A percentile compares a stretch with the other conserved stretches of the same genome.
Evolutionary conservation across 495 filamentous ascomycete species (phyloP).

Genomic region (Eremomyces bilateralis): DNA sequence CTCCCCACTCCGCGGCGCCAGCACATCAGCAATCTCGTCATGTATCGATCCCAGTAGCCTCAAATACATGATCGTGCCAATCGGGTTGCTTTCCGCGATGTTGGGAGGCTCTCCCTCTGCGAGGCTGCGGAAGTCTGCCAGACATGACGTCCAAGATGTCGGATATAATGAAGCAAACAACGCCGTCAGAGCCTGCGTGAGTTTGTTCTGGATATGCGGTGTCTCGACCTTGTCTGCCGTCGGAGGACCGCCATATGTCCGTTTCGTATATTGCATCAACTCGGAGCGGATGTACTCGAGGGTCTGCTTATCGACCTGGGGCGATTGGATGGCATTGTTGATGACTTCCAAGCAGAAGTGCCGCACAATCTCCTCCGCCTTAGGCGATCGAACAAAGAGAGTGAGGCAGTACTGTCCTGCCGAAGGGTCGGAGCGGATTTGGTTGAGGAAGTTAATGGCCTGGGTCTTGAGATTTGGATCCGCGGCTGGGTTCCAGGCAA

Average conservation of each 20-base stretch:
- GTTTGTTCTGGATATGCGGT: conserved; percentile 76
- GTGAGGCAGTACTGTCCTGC: conserved; percentile 72
- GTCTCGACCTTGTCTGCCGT: conserved; percentile 37
- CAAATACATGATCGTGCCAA: conserved; percentile 69
- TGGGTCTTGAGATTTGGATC: conserved; percentile 56
- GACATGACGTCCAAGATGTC: conserved; percentile 63
- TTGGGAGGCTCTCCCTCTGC: conserved; percentile 26
- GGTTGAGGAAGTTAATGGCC: conserved; percentile 73
- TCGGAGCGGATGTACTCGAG: conserved; percentile 51
- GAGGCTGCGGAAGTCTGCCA: conserved; percentile 64
- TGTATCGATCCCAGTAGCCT: conserved; percentile 73
- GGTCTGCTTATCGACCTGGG: conserved; percentile 43
- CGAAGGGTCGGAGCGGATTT: conserved; percentile 51
- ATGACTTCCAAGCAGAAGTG: conserved; percentile 75
- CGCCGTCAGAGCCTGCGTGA: conserved; percentile 81
- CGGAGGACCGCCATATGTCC: conserved; percentile 29
- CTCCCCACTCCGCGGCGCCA: conserved; percentile 49
- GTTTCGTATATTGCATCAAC: conserved; percentile 53
- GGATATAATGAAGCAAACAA: conserved; percentile 74
- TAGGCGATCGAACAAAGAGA: conserved; percentile 69
- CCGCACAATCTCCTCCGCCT: conserved; percentile 59
- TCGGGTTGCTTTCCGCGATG: conserved; percentile 28
- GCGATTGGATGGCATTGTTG: conserved; percentile 66
- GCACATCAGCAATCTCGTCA: conserved; percentile 87
- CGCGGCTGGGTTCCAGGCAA: conserved; percentile 59